phyloP scores from a whole-genome alignment of 169 alveolate genomes.

The Plasmodium chabaudi region DNA sequence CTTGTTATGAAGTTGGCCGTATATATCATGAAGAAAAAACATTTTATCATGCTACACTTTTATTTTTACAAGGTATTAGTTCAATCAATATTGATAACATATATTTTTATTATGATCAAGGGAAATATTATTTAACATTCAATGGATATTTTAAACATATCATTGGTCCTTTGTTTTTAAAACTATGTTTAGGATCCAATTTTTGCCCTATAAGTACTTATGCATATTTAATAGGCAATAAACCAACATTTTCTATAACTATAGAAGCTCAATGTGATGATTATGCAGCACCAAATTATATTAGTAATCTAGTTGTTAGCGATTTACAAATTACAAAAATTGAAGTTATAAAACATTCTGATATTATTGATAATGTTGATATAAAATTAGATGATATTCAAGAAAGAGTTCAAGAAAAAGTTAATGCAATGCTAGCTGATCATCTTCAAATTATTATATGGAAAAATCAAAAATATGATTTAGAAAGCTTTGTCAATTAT shows the following conservation, averaged over 20 bases:
- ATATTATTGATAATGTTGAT: slow-evolving; percentile 44
- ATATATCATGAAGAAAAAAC: slow-evolving; percentile 71
- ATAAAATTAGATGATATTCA: slow-evolving; percentile 49
- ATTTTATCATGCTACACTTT: slow-evolving; percentile 72
- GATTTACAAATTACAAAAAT: slow-evolving; percentile 57
- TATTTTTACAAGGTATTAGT: slow-evolving; percentile 54
- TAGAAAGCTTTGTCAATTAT: slow-evolving; percentile 61
- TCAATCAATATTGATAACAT: slow-evolving; percentile 27
- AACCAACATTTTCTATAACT: slow-evolving; percentile 52
- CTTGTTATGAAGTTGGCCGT: slow-evolving; percentile 62
- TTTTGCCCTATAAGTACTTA: slow-evolving; percentile 74
- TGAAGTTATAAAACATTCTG: slow-evolving; percentile 46
- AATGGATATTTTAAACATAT: slow-evolving; percentile 60
- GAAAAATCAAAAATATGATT: slow-evolving; percentile 41
- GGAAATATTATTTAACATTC: slow-evolving; percentile 28
- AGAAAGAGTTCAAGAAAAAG: slow-evolving; percentile 49
- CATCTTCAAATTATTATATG: slow-evolving; percentile 19
- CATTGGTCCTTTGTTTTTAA: slow-evolving; percentile 57
- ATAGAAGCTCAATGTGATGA: slow-evolving; percentile 44
- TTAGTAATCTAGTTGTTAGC: slow-evolving; percentile 19
- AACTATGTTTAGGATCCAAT: slow-evolving; percentile 50
- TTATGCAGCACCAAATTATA: slow-evolving; percentile 22
- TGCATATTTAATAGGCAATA: slow-evolving; percentile 48
- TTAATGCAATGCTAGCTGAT: slow-evolving; percentile 41
- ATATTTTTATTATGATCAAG: slow-evolving; percentile 48